Conservation (phyloP, 345 rosid species). For the Syzygium aromaticum region DNA sequence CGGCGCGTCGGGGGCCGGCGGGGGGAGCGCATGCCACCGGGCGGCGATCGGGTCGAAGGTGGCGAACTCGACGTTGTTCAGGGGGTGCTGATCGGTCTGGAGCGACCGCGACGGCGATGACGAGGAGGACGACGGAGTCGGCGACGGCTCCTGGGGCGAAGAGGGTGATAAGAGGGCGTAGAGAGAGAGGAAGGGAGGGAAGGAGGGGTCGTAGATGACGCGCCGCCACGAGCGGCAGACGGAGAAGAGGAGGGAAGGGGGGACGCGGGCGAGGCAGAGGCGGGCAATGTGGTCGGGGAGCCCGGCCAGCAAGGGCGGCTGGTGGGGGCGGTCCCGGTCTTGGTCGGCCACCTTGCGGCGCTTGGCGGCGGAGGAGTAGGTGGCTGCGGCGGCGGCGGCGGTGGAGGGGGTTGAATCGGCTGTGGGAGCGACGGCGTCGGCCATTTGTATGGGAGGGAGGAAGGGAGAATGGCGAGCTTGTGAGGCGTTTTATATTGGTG, state of each 20-base stretch:
- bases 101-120: not conserved
- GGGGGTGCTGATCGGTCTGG: not conserved
- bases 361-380: constrained; percentile 9
- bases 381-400: not conserved
- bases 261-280: constrained; percentile 32
- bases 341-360: constrained; percentile 9
- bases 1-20: constrained; percentile 24
- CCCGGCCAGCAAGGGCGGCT: constrained; percentile 29
- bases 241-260: constrained; percentile 27
- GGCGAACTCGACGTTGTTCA: constrained; percentile 13
- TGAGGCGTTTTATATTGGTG: not conserved
- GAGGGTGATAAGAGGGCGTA: constrained; percentile 16
- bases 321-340: not conserved
- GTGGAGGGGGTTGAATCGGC: not conserved
- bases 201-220: constrained; percentile 33
- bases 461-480: not conserved
- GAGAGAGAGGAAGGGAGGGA: constrained; percentile 39
- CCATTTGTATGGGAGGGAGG: not conserved
- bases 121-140: not conserved
- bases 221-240: constrained; percentile 52
- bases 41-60: constrained; percentile 34
- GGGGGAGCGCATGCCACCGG: constrained; percentile 33
- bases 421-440: not conserved
- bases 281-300: constrained; percentile 39
- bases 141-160: constrained; percentile 8